Base-by-base conservation (phyloP, 352 stramenopile species). In the Globisporangium cederbergense region DNA sequence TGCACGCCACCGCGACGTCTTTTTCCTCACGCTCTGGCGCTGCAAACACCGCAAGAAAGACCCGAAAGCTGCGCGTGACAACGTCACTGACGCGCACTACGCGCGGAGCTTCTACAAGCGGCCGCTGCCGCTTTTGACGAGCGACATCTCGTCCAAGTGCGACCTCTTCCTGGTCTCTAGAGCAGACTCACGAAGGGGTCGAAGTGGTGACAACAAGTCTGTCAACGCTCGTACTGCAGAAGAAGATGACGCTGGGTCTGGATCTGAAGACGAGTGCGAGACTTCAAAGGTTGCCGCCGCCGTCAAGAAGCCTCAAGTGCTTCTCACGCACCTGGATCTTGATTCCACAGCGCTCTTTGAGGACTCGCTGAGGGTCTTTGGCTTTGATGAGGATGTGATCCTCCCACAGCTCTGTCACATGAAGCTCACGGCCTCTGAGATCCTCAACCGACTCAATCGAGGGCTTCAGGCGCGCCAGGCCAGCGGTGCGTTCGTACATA, bases 351-450 rank as follows among this genome's bases (percentile, higher is more conserved):
- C 42, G 18, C 53, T 64, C 18, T 64, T 67, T 11, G 49, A 67
- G 20, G 74, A 65, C 28, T 45, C 14, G 16, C 70, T 86, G 32
- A 49, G 66, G 8, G 46, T 43, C 0, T 6, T 69, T 16, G 77
- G 74, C 0, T 81, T 90, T 36, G 72, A 86, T 22, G 52, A 66
- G 16, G 71, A 84, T 28, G 60, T 71, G n/a, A 74, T 77, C 32
- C 57, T 81, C 36, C 74, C 81, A 20, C 69, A 77, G 47, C 62
- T 90, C 3, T 74, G 79, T 10, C 74, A 83, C 49, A 87, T 88
- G 70, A 90, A 84, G 50, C 61, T 82, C 25, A 60, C 75, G 20
- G 81, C 77, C 30, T 80, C 70, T 9, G 81, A 88, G 57, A 81
- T 90, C 6, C 67, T 83, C 16, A 81, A 75, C 51, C 75, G 70